Conservation (phyloP, 73 alveolate genomes). For the Urostyla sp. region DNA sequence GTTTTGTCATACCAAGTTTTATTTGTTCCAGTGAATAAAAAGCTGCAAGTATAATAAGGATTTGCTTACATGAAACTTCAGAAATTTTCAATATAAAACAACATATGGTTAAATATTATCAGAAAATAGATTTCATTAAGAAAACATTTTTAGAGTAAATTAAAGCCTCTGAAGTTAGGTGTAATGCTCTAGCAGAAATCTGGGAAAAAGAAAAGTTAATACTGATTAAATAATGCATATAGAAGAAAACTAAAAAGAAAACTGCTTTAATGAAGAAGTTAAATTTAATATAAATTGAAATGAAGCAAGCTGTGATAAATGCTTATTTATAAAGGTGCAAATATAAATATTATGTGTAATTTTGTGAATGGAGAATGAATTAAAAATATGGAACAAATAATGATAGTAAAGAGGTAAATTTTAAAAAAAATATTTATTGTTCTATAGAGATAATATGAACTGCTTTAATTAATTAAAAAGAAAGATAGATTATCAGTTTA, state of each 20-base stretch:
- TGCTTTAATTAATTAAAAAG: neutral
- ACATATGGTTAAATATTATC: neutral
- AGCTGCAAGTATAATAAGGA: neutral
- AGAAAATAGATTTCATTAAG: constrained; percentile 7
- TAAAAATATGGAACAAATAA: neutral
- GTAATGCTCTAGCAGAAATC: constrained; percentile 1
- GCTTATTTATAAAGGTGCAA: constrained; percentile 43
- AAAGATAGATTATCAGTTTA: constrained; percentile 30
- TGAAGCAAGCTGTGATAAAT: constrained; percentile 17
- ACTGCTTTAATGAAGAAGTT: constrained; percentile 7
- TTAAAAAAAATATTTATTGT: neutral
- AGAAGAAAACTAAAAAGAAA: constrained; percentile 43
- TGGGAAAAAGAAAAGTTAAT: constrained; percentile 9
- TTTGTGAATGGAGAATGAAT: constrained; percentile 47
- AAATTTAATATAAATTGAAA: constrained; percentile 4
- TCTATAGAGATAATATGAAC: constrained; percentile 4
- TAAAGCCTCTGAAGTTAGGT: neutral
- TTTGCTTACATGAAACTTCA: constrained; percentile 3
- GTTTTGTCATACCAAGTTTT: neutral
- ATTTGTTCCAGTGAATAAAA: neutral
- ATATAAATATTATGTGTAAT: constrained; percentile 5
- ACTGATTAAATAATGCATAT: constrained; percentile 12
- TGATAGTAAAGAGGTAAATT: neutral
- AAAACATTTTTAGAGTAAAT: neutral
- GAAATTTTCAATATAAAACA: neutral